These are phyloP conservation scores for Podila minutissima DNA, from an alignment of 192 early-diverging fungal genomes.

Conservation along the genomic window DNA sequence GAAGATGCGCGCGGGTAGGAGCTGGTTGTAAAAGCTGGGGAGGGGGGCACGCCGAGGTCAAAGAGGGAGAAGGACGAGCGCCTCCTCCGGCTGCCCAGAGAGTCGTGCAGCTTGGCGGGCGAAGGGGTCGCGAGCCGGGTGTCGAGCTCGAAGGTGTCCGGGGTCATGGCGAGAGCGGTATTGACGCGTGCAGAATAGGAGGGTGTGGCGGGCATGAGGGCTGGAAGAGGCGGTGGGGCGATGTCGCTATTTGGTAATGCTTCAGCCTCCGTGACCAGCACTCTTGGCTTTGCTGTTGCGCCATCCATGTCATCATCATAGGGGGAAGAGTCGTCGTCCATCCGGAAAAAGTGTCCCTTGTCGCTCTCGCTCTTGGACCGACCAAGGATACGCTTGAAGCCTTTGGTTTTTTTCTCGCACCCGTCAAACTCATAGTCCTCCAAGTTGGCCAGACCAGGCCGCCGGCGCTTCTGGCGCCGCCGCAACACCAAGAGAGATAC, in stretches of 20 bases:
- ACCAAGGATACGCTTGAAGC: neutral
- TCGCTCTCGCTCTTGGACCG: neutral
- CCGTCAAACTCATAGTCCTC: neutral
- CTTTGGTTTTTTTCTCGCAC: neutral
- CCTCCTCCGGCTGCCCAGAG: neutral
- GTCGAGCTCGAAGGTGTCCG: neutral
- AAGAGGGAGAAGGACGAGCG: neutral
- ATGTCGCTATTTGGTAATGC: neutral
- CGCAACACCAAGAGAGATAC: slow-evolving; percentile 25
- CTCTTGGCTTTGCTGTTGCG: neutral
- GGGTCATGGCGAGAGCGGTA: neutral
- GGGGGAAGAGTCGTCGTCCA: slow-evolving; percentile 18
- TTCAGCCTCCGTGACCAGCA: neutral
- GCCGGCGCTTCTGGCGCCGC: slow-evolving; percentile 3
- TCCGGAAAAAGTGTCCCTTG: slow-evolving; percentile 11
- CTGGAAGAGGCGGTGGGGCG: neutral
- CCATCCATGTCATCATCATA: too few species aligned
- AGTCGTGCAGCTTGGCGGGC: neutral
- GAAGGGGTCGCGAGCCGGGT: neutral
- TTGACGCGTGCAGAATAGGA: neutral
- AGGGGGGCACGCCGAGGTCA: neutral
- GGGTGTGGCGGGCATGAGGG: neutral
- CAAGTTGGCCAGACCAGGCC: neutral
- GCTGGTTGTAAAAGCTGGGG: neutral
- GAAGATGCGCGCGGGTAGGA: neutral